Percentiles rank a stretch among this genome's conserved stretches.
These are phyloP conservation scores for Coemansia sp. DNA, from an alignment of 192 early-diverging fungal species.

Conservation along the genomic window DNA sequence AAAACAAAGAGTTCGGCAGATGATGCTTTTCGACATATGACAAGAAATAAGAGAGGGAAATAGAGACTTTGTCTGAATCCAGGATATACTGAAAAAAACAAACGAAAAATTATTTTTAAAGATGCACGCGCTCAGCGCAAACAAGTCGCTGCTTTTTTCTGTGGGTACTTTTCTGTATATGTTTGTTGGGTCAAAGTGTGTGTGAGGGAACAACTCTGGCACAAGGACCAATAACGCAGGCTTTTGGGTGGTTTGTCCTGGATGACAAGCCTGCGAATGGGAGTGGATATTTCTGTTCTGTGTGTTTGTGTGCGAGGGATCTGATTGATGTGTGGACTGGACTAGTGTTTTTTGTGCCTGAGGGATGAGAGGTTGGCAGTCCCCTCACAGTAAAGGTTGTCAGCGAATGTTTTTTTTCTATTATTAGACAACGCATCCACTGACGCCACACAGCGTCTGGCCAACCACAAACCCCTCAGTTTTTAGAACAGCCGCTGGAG, in stretches of 20 bases:
- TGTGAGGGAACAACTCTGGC: neutral
- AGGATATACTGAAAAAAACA: neutral
- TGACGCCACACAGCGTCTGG: no score
- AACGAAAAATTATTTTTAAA: neutral
- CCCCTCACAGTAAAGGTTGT: no score
- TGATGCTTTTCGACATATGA: neutral
- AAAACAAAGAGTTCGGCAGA: conserved; percentile 12
- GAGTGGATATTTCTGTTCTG: neutral
- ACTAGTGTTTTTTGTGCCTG: neutral
- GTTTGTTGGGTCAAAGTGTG: neutral
- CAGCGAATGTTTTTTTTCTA: no score
- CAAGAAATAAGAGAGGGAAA: conserved; percentile 6
- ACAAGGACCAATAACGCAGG: neutral
- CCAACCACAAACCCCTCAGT: no score
- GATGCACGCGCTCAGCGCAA: neutral
- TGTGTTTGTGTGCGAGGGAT: neutral
- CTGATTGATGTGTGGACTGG: neutral
- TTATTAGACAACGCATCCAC: no score
- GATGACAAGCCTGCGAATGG: neutral
- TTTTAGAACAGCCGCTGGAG: neutral
- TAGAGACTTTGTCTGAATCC: neutral
- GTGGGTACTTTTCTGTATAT: neutral
- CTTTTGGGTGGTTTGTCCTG: neutral
- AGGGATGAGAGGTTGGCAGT: no score
- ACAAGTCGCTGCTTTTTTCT: neutral